These are phyloP conservation scores for Wallacemonas collosoma DNA, from an alignment of 208 protist genomes.

Conservation along the genomic window DNA sequence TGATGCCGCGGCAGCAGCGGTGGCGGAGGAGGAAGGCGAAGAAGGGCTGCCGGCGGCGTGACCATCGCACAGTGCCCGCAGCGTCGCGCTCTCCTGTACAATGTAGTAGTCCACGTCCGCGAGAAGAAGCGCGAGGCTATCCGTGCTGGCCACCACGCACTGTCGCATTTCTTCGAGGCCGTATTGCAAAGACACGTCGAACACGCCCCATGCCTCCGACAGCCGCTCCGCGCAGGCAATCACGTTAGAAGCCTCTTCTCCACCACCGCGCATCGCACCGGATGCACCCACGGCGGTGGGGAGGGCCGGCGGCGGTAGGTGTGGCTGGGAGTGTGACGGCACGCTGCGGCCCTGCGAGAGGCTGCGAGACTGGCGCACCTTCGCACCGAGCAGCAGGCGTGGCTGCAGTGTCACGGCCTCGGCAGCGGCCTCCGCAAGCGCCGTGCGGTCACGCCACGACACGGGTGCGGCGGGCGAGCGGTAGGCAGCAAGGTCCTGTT, in stretches of 20 bases:
- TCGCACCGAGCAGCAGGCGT: constrained; percentile 18
- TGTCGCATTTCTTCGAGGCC: constrained; percentile 31
- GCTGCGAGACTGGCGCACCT: constrained; percentile 16
- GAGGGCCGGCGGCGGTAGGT: not conserved
- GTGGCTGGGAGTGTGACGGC: not conserved
- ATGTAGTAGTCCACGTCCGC: constrained; percentile 62
- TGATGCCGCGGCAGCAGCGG: constrained; percentile 7
- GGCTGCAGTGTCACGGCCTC: not conserved
- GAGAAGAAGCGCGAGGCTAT: constrained; percentile 47
- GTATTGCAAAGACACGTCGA: constrained; percentile 22
- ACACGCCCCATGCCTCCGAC: constrained; percentile 19
- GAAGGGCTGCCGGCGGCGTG: not conserved
- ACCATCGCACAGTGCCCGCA: not conserved
- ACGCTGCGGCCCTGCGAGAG: not conserved
- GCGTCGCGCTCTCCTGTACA: constrained; percentile 18
- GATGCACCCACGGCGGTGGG: not conserved
- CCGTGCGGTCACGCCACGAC: constrained; percentile 4
- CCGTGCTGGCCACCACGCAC: constrained; percentile 56
- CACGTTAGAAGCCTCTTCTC: not conserved
- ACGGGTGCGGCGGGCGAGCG: constrained; percentile 26
- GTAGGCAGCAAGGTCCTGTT: constrained; percentile 35
- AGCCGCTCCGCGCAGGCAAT: constrained; percentile 12
- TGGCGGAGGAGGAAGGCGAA: not conserved
- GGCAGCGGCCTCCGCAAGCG: constrained; percentile 2
- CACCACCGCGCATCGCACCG: not conserved